phyloP scores from a whole-genome alignment of 129 eudicot genomes.

The Saposhnikovia divaricata region DNA sequence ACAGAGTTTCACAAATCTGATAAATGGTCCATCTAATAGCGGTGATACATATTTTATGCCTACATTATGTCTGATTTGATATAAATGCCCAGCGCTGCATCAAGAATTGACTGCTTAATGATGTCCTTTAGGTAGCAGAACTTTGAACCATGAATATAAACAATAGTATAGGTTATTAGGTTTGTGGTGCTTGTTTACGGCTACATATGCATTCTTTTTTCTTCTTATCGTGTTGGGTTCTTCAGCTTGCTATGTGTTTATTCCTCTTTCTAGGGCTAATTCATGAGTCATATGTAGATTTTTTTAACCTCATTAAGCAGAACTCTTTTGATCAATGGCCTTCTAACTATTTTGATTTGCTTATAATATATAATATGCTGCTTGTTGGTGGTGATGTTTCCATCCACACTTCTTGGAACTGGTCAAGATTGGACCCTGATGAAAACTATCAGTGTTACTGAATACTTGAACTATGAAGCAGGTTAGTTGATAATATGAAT shows the following conservation, averaged over 20 bases:
- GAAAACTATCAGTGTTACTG: slow-evolving; percentile 91
- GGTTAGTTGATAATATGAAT: slow-evolving; percentile 36
- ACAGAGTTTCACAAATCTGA: background rate
- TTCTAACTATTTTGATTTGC: background rate
- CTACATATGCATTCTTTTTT: background rate
- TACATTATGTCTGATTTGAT: background rate
- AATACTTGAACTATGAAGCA: slow-evolving; percentile 83
- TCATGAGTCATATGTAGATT: background rate
- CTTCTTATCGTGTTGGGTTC: background rate
- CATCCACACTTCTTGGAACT: too few relatives aligned
- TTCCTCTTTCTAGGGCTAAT: background rate
- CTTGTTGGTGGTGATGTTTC: too few relatives aligned
- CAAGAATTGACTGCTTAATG: background rate
- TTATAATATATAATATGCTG: too few relatives aligned
- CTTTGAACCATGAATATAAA: background rate
- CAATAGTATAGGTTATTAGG: background rate
- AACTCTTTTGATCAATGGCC: background rate
- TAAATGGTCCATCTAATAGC: background rate
- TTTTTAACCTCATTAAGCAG: slow-evolving; percentile 1
- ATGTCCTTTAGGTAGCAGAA: slow-evolving; percentile 5
- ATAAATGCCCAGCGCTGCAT: background rate
- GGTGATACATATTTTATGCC: background rate
- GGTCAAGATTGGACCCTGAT: slow-evolving; percentile 97
- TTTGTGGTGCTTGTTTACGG: background rate
- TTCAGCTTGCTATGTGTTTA: background rate